Base-by-base conservation (phyloP, 345 rosid genomes). In the Populus simonii region DNA sequence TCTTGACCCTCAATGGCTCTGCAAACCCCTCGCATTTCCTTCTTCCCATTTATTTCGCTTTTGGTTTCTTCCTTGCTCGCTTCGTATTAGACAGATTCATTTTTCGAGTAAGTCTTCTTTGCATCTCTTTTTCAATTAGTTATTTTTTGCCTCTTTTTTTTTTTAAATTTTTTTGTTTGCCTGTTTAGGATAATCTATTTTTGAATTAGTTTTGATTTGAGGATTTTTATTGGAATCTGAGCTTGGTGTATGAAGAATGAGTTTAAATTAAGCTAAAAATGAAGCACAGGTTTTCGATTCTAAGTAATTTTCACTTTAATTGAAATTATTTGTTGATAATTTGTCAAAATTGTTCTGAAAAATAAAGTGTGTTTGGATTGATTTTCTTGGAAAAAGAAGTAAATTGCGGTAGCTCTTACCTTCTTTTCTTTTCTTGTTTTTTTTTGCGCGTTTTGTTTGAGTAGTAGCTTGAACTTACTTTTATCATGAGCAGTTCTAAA, bases 31-130 rank as follows among this genome's bases (percentile, higher is more conserved):
- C 80, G 86, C 85, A 92, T 86, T 88, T 89, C 76, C 76, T 89
- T 80, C 36, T 83, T 74, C 90, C 95, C 39, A 41, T 92, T 53
- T 82, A 66, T 86, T 96, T 93, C 87, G 93, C 95, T 51, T 61
- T 89, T 35, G 81, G 83, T 68, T 90, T 92, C 88, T 84, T 89
- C 76, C 87, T 79, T 38, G 86, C 86, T 39, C 85, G 97, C 66
- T 89, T 86, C 84, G 49, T 90, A 68, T 89, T 93, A 57, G 98
- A 96, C 80, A 86, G 84, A 85, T 91, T 85, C 91, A 74, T 93
- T 85, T 96, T 90, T 86, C 94, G 89, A 49, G 98, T 95, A 89
- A 84, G 75, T 1, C 67, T 72, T 70, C 73, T 29, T 57, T 36
- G 36, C 59, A 35, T 49, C 25, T 49, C n/a, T 8, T 45, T 53